Evolutionary conservation across 2,329 filamentous ascomycete genomes (phyloP).

Genomic region (Colletotrichum scovillei): DNA sequence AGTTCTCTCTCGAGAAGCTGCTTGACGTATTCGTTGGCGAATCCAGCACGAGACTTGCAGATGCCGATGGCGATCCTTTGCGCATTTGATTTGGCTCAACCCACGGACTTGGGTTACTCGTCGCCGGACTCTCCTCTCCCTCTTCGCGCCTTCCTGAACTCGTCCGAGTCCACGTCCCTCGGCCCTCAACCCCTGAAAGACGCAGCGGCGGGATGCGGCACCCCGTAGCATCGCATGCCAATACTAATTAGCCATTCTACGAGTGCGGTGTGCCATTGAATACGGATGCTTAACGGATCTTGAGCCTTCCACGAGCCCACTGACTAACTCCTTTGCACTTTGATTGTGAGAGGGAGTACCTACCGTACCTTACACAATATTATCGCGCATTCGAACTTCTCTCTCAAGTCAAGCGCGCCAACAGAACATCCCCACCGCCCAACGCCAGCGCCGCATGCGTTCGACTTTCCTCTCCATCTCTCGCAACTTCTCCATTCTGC

Average conservation of each 20-base stretch:
- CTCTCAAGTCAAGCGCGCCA: slow-evolving; percentile 17
- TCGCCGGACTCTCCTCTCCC: neutral
- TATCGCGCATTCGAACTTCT: neutral
- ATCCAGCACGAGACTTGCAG: slow-evolving; percentile 4
- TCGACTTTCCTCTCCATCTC: neutral
- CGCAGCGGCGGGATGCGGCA: slow-evolving; percentile 13
- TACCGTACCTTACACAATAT: neutral
- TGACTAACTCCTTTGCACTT: neutral
- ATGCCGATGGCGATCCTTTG: slow-evolving; percentile 30
- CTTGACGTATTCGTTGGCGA: neutral
- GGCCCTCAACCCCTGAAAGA: slow-evolving; percentile 22
- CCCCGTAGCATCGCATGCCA: slow-evolving; percentile 23
- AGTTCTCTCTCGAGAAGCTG: neutral
- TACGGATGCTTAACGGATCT: neutral
- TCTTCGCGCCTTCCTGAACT: neutral
- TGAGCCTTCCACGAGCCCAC: slow-evolving; percentile 1
- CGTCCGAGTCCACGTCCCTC: slow-evolving; percentile 1
- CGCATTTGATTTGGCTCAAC: slow-evolving; percentile 16
- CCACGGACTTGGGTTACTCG: slow-evolving; percentile 13
- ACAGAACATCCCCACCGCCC: slow-evolving; percentile 23
- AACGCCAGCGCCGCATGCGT: slow-evolving; percentile 26
- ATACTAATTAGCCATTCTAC: neutral
- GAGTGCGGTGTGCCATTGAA: neutral
- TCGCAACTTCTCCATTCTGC: neutral
- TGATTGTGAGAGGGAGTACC: too few species aligned